Evolutionary conservation across 108 stramenopile genomes (phyloP).

Genomic region (Stephanodiscus minutulus): DNA sequence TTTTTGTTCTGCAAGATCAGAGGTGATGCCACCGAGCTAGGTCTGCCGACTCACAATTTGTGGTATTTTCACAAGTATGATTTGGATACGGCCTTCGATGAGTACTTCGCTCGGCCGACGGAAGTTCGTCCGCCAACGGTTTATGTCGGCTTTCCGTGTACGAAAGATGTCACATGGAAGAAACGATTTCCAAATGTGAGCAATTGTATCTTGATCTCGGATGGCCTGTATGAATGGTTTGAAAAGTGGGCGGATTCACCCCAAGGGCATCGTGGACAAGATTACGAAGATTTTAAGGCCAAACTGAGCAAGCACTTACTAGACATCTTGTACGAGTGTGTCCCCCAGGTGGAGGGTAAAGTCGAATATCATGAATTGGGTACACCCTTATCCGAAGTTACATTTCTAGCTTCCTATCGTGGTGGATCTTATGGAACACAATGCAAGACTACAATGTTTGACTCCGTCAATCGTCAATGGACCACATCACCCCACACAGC

Average conservation of each 20-base stretch:
- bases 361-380: conserved; percentile 47
- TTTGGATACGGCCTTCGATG: conserved; percentile 42
- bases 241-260: conserved; percentile 40
- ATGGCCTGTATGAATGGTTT: conserved; percentile 41
- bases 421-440: conserved; percentile 49
- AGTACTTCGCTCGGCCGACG: conserved; percentile 36
- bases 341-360: conserved; percentile 47
- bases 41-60: conserved; percentile 42
- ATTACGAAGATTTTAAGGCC: conserved; percentile 49
- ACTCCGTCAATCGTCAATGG: conserved; percentile 37
- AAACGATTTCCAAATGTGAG: conserved; percentile 49
- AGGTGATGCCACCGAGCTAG: conserved; percentile 46
- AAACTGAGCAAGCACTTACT: conserved; percentile 39
- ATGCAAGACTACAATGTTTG: conserved; percentile 45
- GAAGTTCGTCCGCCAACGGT: conserved; percentile 65
- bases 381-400: conserved; percentile 39
- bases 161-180: conserved; percentile 49
- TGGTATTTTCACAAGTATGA: conserved; percentile 55
- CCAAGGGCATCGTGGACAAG: conserved; percentile 39
- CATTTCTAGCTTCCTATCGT: conserved; percentile 40
- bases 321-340: conserved; percentile 43
- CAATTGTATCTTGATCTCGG: conserved; percentile 46
- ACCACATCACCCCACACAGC: conserved; percentile 45
- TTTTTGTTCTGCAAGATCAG: conserved; percentile 49
- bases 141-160: conserved; percentile 71